Evolutionary conservation across 2,329 filamentous ascomycete genomes (phyloP).

Genomic region (Colletotrichum sojae): DNA sequence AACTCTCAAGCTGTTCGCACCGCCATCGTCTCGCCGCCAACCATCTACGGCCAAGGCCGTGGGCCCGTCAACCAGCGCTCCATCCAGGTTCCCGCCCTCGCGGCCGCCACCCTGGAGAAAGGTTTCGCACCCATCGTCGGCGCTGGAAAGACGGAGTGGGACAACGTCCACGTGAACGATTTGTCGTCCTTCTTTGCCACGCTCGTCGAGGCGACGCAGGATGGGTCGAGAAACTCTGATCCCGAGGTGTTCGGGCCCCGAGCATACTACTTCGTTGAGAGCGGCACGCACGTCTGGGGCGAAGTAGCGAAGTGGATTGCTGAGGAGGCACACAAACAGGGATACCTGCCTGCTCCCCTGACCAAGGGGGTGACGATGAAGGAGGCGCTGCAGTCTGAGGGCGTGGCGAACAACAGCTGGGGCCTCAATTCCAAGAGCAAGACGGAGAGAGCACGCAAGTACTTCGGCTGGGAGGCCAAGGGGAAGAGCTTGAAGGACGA

Average conservation of each 20-base stretch:
- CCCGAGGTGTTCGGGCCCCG: conserved; percentile 74
- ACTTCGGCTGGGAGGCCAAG: conserved; percentile 61
- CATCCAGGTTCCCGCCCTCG: conserved; percentile 63
- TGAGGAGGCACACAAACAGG: conserved; percentile 64
- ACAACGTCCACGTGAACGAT: conserved; percentile 67
- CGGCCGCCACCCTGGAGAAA: conserved; percentile 55
- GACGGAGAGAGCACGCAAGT: conserved; percentile 59
- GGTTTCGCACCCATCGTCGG: conserved; percentile 61
- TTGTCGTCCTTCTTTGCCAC: conserved; percentile 59
- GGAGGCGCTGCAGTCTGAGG: conserved; percentile 47
- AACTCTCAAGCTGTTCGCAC: conserved; percentile 55
- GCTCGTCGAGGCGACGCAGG: conserved; percentile 66
- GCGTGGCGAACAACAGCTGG: conserved; percentile 47
- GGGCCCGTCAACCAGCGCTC: conserved; percentile 65
- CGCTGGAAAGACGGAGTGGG: conserved; percentile 63
- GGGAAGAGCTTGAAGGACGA: conserved; percentile 54
- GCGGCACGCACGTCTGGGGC: conserved; percentile 74
- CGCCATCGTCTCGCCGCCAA: conserved; percentile 64
- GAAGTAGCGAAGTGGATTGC: conserved; percentile 70
- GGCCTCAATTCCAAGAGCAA: conserved; percentile 61
- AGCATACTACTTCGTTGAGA: conserved; percentile 78
- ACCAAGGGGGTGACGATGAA: conserved; percentile 48
- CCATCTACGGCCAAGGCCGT: conserved; percentile 66
- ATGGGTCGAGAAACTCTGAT: conserved; percentile 67
- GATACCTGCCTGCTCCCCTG: conserved; percentile 47